These are phyloP conservation scores for Sporothrix pseudoabietina DNA, from an alignment of 2,329 filamentous ascomycete species.

Conservation along the genomic window DNA sequence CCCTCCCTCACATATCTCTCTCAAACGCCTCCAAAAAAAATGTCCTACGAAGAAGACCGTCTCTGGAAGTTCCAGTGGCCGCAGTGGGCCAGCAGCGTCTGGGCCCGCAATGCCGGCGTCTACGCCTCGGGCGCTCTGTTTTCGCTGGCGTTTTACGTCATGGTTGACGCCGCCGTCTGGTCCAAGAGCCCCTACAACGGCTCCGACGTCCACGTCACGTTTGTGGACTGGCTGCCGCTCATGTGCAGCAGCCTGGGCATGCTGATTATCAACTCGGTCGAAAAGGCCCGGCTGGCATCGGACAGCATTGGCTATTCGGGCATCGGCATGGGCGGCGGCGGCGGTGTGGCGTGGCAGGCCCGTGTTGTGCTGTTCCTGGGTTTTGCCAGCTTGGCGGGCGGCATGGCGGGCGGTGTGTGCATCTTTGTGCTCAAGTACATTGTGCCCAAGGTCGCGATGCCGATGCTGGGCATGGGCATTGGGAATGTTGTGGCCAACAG, in stretches of 20 bases:
- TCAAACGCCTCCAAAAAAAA: not conserved
- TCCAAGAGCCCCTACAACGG: slow-evolving; percentile 63
- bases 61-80: slow-evolving; percentile 69
- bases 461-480: slow-evolving; percentile 64
- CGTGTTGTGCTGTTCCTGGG: slow-evolving; percentile 68
- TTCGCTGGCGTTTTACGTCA: slow-evolving; percentile 68
- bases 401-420: slow-evolving; percentile 69
- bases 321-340: slow-evolving; percentile 31
- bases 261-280: slow-evolving; percentile 71
- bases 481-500: slow-evolving; percentile 68
- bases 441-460: slow-evolving; percentile 59
- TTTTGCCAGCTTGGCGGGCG: slow-evolving; percentile 65
- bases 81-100: slow-evolving; percentile 67
- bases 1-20: not conserved
- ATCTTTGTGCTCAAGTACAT: slow-evolving; percentile 68
- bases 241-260: slow-evolving; percentile 68
- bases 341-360: slow-evolving; percentile 66
- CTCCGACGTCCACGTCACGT: slow-evolving; percentile 64
- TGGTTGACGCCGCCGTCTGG: slow-evolving; percentile 69
- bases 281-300: slow-evolving; percentile 65
- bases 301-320: slow-evolving; percentile 66
- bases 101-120: slow-evolving; percentile 64
- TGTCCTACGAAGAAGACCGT: slow-evolving; percentile 57
- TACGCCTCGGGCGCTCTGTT: slow-evolving; percentile 66
- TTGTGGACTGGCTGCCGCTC: slow-evolving; percentile 70